Conservation (phyloP, 768 basidiomycete genomes). For the Mycena rosella region DNA sequence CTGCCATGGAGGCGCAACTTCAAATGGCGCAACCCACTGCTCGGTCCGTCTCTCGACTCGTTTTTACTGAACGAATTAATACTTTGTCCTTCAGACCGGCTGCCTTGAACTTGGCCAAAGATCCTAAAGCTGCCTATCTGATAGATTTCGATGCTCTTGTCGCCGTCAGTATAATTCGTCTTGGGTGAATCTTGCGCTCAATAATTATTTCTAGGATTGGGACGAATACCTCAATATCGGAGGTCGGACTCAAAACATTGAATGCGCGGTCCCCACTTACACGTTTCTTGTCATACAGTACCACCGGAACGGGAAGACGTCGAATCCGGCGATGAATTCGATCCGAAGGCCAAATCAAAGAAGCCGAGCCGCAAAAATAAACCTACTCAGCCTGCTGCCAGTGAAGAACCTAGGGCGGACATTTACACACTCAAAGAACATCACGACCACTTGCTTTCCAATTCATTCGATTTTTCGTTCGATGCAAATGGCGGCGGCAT, state of each 20-base stretch:
- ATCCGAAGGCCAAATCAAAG: conserved; percentile 52
- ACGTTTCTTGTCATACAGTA: conserved; percentile 2
- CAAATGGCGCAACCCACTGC: conserved; percentile 79
- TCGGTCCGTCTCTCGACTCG: conserved; percentile 57
- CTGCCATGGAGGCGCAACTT: conserved; percentile 63
- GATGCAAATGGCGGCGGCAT: conserved; percentile 51
- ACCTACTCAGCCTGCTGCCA: conserved; percentile 42
- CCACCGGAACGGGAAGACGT: conserved; percentile 38
- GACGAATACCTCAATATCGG: conserved; percentile 68
- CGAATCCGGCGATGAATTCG: conserved; percentile 64
- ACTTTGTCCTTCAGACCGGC: conserved; percentile 53
- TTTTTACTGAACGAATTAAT: conserved; percentile 4
- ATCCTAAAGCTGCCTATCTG: conserved; percentile 61
- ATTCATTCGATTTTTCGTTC: conserved; percentile 75
- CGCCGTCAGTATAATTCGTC: conserved; percentile 56
- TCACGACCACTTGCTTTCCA: conserved; percentile 74
- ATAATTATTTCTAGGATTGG: conserved; percentile 63
- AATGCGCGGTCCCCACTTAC: conserved; percentile 2
- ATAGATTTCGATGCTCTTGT: conserved; percentile 78
- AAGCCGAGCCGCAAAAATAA: conserved; percentile 43
- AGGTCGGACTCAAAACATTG: conserved; percentile 32
- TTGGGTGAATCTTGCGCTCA: background rate
- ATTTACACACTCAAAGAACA: conserved; percentile 79
- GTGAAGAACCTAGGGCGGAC: conserved; percentile 66
- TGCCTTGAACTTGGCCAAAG: conserved; percentile 64